Conservation (phyloP, 129 eudicot genomes). For the Gnaphalium uliginosum region DNA sequence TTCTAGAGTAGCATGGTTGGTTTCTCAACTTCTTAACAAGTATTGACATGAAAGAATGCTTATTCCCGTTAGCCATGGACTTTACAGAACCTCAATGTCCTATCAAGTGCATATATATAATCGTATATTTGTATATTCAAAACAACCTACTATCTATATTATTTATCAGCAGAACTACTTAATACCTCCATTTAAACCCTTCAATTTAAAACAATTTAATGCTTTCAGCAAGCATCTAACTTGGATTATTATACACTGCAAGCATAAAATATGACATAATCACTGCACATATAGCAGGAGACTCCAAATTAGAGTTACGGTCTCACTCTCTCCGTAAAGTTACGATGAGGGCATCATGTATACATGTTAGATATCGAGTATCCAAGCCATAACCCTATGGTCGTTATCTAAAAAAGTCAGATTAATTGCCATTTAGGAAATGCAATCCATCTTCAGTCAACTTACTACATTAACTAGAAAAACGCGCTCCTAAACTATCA, state of each 20-base stretch:
- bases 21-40: background rate
- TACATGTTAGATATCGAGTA: background rate
- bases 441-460: background rate
- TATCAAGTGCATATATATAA: background rate
- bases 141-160: background rate
- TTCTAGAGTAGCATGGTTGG: background rate
- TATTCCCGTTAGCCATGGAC: background rate
- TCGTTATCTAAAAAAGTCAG: background rate
- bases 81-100: background rate
- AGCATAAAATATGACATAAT: background rate
- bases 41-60: background rate
- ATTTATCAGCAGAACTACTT: background rate
- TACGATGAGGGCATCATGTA: background rate
- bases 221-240: background rate
- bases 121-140: background rate
- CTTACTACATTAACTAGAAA: background rate
- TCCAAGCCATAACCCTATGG: background rate
- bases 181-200: background rate
- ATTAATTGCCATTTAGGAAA: background rate
- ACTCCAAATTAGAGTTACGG: background rate
- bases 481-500: background rate
- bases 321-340: background rate
- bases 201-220: background rate
- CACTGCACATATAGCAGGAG: conserved; percentile 4
- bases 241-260: background rate